Evolutionary conservation across 1,284 basidiomycete genomes (phyloP).

Genomic region (Caloboletus inedulis): DNA sequence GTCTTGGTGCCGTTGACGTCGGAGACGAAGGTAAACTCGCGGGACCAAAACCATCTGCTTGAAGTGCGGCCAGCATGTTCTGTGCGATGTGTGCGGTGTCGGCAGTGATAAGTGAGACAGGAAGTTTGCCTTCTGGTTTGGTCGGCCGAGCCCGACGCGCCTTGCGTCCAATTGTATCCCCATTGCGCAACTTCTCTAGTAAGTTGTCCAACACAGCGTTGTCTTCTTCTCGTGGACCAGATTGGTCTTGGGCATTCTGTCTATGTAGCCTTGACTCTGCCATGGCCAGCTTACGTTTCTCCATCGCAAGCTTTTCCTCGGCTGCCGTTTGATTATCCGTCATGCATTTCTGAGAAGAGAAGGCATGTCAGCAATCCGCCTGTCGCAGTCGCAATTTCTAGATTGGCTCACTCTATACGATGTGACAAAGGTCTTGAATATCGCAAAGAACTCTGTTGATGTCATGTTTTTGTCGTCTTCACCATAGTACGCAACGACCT

Average conservation of each 20-base stretch:
- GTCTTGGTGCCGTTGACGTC: slow-evolving; percentile 26
- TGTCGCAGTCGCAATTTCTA: not conserved
- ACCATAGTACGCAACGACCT: slow-evolving; percentile 86
- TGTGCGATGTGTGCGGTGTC: slow-evolving; percentile 63
- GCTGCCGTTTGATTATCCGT: slow-evolving; percentile 67
- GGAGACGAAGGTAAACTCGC: slow-evolving; percentile 34
- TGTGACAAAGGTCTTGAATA: slow-evolving; percentile 93
- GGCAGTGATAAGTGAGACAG: slow-evolving; percentile 33
- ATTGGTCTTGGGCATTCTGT: slow-evolving; percentile 48
- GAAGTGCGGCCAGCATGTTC: slow-evolving; percentile 69
- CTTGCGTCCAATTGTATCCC: slow-evolving; percentile 60
- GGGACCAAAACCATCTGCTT: slow-evolving; percentile 54
- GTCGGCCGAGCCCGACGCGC: slow-evolving; percentile 48
- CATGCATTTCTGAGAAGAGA: slow-evolving; percentile 71
- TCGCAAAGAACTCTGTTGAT: slow-evolving; percentile 87
- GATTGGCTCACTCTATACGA: slow-evolving; percentile 72
- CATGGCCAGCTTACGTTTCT: slow-evolving; percentile 63
- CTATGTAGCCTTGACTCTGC: slow-evolving; percentile 62
- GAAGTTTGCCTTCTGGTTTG: slow-evolving; percentile 37
- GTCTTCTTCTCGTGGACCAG: slow-evolving; percentile 53
- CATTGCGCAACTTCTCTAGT: slow-evolving; percentile 69
- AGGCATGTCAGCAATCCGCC: slow-evolving; percentile 3
- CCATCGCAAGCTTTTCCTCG: slow-evolving; percentile 60
- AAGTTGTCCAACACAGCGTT: slow-evolving; percentile 67
- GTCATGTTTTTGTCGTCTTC: slow-evolving; percentile 84